Base-by-base conservation (phyloP, 2,329 filamentous ascomycete genomes). In the Cytospora paraplurivora region DNA sequence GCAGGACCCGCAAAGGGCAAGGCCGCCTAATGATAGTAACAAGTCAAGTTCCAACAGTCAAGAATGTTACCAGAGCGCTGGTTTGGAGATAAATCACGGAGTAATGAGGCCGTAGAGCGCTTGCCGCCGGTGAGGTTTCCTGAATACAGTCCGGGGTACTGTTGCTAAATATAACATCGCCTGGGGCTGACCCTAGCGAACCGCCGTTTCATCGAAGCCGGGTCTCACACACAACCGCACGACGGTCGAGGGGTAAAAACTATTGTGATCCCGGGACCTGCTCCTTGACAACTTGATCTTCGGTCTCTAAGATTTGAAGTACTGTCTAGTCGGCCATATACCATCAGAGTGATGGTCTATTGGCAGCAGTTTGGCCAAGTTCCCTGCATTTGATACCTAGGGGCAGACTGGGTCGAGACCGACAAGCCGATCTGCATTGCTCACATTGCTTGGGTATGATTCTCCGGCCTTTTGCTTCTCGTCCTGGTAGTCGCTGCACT, bases 131-230 rank as follows among this genome's bases (percentile, higher is more conserved):
- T 47, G 44, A 21, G 21, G n/a, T n/a, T 19, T 47, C 21, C n/a
- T 8, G 49, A 7, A 50, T 59, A 41, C 52, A 13, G 51, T 33
- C 51, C 32, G 49, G 32, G 52, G 10, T 54, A 21, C 34, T 35
- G 62, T 13, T 63, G 44, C 60, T 56, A 60, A 56, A 63, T 56
- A 52, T 63, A 65, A 57, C 56, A 44, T 49, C 19, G 19, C 33
- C 50, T 64, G 37, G 37, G 62, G 60, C 27, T 21, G 27, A 34
- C 27, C 33, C 32, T 56, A 41, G 27, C 41, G 33, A 27, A 47
- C 47, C 27, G 15, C 62, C 53, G 62, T 63, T 63, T 59, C 62
- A 63, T 41, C 59, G 33, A 63, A 35, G 50, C 56, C 55, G 50
- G 56, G 51, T 55, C n/a, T 17, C 50, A 55, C 49, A 50, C 6